A percentile compares a stretch with the other conserved stretches of the same genome.
Conservation (phyloP, 2,329 filamentous ascomycete species). For the Fusarium newnesense region DNA sequence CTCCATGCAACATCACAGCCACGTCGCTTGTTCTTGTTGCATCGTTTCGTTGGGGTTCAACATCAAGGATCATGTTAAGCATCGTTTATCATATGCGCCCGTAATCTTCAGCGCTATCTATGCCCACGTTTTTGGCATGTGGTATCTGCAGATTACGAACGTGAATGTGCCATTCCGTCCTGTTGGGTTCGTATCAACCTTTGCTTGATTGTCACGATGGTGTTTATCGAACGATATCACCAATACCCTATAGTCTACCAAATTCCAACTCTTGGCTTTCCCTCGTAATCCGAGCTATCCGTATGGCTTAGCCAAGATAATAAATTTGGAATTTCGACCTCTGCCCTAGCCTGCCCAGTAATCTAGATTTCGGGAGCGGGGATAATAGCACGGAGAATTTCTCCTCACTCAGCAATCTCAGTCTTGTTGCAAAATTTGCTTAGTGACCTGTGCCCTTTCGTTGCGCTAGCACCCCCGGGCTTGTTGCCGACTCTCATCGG, state of each 20-base stretch:
- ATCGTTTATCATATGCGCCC: slow-evolving; percentile 2
- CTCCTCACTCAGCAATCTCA: background rate
- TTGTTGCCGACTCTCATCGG: slow-evolving; percentile 2
- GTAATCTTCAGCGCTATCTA: background rate
- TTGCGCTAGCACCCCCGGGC: background rate
- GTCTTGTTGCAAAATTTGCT: background rate
- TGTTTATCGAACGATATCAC: slow-evolving; percentile 7
- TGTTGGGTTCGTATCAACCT: background rate
- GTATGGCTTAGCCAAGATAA: background rate
- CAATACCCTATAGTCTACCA: background rate
- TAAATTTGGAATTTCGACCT: background rate
- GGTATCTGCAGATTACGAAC: slow-evolving; percentile 11
- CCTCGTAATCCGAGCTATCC: slow-evolving; percentile 6
- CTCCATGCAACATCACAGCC: background rate
- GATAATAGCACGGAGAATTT: slow-evolving; percentile 21
- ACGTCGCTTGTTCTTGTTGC: background rate
- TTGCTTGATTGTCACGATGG: background rate
- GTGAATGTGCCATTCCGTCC: background rate
- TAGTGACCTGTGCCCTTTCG: background rate
- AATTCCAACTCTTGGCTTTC: background rate
- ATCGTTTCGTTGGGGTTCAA: slow-evolving; percentile 3
- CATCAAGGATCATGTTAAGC: background rate
- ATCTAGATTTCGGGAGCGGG: slow-evolving; percentile 37
- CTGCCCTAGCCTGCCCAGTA: background rate
- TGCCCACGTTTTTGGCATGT: slow-evolving; percentile 27